Base-by-base conservation (phyloP, 176 grass and related monocot genomes). In the Oryza nivara region DNA sequence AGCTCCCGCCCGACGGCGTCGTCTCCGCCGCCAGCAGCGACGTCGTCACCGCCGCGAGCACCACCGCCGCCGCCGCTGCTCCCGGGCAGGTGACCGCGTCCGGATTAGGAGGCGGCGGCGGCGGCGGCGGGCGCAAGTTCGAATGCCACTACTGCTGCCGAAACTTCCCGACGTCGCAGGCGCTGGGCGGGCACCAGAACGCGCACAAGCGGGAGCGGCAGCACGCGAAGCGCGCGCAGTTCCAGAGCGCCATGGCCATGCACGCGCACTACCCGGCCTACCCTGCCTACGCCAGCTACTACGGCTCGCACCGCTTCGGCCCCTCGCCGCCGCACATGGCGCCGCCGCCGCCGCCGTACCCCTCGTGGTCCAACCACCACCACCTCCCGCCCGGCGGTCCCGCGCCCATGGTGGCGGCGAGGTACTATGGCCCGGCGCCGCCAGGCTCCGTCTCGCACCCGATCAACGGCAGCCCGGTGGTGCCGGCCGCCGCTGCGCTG, bases 61-160 rank as follows among this genome's bases (percentile, higher is more conserved):
- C 34, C 66, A 66, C 79, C 10, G 25, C 72, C 72, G 43, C 34
- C 66, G 66, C 79, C 10, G 25, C 72, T 14, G 25, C 44, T 16
- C 16, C 30, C 1, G 25, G 70, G 22, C 82, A 75, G 1, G 34
- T 25, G 65, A 67, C 48, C 16, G 43, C 32, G 56, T 8, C 64
- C 47, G 35, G 25, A 17, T 68, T 52, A 2, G 88, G 43, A 9
- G 40, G 34, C 1, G 61, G 38, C 45, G 71, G 5, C 5, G 75
- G 72, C 4, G 60, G 43, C 16, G 68, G 28, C 0, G 75, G 77
- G 12, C 67, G 93, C 63, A 99, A 96, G 82, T 99, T 99, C 86
- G 93, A 99, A 84, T 99, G 97, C 82, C 97, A 96, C 90, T 99
- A 99, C 86, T 99, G 97, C 85, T 96, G 86, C 88, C 93, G 97